A percentile compares a stretch with the other conserved stretches of the same genome.
These are phyloP conservation scores for Oenanthe javanica DNA, from an alignment of 140 eudicot species.

Conservation along the genomic window DNA sequence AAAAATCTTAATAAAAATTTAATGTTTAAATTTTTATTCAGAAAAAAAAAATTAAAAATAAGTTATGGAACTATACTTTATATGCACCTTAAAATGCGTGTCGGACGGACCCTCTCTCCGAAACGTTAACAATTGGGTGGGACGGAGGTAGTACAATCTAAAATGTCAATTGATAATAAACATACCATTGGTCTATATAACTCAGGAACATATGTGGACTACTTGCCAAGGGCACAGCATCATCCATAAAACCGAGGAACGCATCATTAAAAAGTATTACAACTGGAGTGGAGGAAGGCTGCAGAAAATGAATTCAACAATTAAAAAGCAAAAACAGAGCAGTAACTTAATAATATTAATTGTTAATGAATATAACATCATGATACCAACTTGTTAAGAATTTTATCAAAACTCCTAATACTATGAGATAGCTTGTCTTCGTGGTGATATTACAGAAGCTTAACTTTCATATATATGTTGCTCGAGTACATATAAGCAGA, in stretches of 20 bases:
- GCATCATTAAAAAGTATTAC: conserved; percentile 45
- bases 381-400: too few relatives aligned
- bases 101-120: too few relatives aligned
- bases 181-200: conserved; percentile 60
- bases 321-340: background rate
- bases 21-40: too few relatives aligned
- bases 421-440: background rate
- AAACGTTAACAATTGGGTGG: too few relatives aligned
- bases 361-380: background rate
- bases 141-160: background rate
- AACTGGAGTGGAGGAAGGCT: conserved; percentile 56
- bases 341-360: background rate
- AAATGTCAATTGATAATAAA: background rate
- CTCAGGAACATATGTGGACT: conserved; percentile 60
- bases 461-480: background rate
- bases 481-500: background rate
- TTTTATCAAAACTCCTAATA: background rate
- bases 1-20: too few relatives aligned
- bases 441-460: background rate
- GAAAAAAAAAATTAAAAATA: too few relatives aligned
- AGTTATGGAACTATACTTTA: too few relatives aligned
- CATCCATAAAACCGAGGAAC: conserved; percentile 45
- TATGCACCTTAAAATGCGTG: too few relatives aligned
- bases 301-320: conserved; percentile 17
- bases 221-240: conserved; percentile 52